Conservation (phyloP, 2,329 filamentous ascomycete genomes). For the Aspergillus chevalieri region DNA sequence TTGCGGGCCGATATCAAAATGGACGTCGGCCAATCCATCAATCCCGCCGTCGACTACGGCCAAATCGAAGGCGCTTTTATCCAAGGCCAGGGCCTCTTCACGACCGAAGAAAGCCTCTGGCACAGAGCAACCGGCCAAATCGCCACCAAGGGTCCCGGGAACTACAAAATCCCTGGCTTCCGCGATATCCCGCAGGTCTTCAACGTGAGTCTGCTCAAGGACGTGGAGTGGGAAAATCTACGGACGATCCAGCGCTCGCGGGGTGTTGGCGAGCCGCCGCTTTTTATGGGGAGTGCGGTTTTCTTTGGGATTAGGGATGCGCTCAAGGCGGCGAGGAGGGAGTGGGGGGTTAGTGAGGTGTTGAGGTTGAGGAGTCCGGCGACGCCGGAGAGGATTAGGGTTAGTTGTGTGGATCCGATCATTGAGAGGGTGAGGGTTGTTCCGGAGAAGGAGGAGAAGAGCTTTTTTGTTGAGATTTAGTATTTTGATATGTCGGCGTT, state of each 20-base stretch:
- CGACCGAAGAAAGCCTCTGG: conserved; percentile 21
- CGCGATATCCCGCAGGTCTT: conserved; percentile 62
- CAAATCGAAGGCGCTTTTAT: conserved; percentile 80
- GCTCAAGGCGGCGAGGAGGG: conserved; percentile 45
- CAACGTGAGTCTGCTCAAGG: conserved; percentile 59
- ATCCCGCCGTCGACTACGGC: conserved; percentile 70
- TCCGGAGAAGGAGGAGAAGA: conserved; percentile 48
- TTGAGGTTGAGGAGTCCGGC: conserved; percentile 45
- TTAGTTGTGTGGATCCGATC: conserved; percentile 43
- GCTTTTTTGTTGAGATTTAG: conserved; percentile 41
- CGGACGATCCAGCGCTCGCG: conserved; percentile 51
- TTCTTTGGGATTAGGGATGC: conserved; percentile 52
- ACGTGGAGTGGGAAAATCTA: conserved; percentile 48
- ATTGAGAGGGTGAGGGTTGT: conserved; percentile 47
- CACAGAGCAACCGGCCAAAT: conserved; percentile 56
- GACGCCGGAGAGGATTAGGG: conserved; percentile 45
- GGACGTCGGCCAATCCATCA: conserved; percentile 66
- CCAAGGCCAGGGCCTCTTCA: conserved; percentile 75
- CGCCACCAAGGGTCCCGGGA: conserved; percentile 57
- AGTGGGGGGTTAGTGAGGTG: conserved; percentile 41
- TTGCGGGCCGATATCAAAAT: conserved; percentile 89
- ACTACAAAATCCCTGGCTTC: conserved; percentile 63
- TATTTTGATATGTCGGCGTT: too few species aligned
- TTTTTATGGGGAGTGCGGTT: conserved; percentile 51
- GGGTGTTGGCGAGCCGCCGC: conserved; percentile 56